Conservation (phyloP, 75 land plant genomes). For the Cupressus sempervirens region DNA sequence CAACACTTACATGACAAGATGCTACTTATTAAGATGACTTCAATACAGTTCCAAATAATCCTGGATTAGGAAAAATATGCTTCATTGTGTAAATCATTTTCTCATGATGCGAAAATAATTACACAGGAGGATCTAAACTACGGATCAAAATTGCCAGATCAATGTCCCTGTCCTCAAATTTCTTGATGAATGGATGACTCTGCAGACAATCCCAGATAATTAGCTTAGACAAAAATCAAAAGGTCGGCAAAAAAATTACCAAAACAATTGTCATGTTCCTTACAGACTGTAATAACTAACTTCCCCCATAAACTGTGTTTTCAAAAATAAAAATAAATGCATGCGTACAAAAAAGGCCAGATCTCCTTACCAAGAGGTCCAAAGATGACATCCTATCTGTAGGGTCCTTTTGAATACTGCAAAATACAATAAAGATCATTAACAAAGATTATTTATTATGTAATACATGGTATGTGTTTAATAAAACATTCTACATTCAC, state of each 20-base stretch:
- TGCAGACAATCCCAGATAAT: constrained; percentile 25
- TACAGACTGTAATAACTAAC: not conserved
- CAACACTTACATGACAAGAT: not conserved
- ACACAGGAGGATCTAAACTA: constrained; percentile 59
- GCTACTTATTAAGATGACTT: not conserved
- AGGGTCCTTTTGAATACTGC: constrained; percentile 87
- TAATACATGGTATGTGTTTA: not conserved
- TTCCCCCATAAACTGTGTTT: not conserved
- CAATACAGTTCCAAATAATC: not conserved
- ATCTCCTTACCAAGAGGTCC: constrained; percentile 53
- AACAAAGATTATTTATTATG: not conserved
- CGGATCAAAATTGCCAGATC: constrained; percentile 63
- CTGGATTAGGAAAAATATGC: not conserved
- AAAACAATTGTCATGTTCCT: not conserved
- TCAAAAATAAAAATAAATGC: not conserved
- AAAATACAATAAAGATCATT: constrained; percentile 10
- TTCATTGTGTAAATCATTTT: not conserved
- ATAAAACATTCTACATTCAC: not conserved
- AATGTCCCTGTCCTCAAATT: constrained; percentile 77
- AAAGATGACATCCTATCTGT: constrained; percentile 59
- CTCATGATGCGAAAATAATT: constrained; percentile 8
- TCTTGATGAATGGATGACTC: constrained; percentile 84
- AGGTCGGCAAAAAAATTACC: not conserved
- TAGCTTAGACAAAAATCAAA: not conserved
- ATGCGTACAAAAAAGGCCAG: not conserved